These are phyloP conservation scores for Dictyostelium discoideum DNA, from an alignment of 78 protist genomes.

Conservation along the genomic window dicty_2.7 NC_007089.4:3981501-3982000, in stretches of 20 bases:
- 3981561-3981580: slow-evolving; percentile 82
- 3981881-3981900: too few species aligned
- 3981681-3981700: not conserved
- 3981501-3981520: slow-evolving; percentile 63
- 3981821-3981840: too few species aligned
- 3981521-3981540: slow-evolving; percentile 84
- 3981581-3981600: slow-evolving; percentile 1
- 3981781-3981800: too few species aligned
- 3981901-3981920: too few species aligned
- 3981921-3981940: too few species aligned
- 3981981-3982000: too few species aligned
- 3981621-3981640: not conserved
- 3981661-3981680: not conserved
- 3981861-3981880: too few species aligned
- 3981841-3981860: too few species aligned
- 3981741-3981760: not conserved
- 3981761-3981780: not conserved
- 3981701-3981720: not conserved
- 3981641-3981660: not conserved
- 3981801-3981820: too few species aligned
- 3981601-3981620: not conserved
- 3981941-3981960: too few species aligned
- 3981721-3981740: not conserved
- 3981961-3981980: too few species aligned
- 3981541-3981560: slow-evolving; percentile 91